phyloP scores from a whole-genome alignment of 2,329 filamentous ascomycete species.

The Pezicula neosporulosa region DNA sequence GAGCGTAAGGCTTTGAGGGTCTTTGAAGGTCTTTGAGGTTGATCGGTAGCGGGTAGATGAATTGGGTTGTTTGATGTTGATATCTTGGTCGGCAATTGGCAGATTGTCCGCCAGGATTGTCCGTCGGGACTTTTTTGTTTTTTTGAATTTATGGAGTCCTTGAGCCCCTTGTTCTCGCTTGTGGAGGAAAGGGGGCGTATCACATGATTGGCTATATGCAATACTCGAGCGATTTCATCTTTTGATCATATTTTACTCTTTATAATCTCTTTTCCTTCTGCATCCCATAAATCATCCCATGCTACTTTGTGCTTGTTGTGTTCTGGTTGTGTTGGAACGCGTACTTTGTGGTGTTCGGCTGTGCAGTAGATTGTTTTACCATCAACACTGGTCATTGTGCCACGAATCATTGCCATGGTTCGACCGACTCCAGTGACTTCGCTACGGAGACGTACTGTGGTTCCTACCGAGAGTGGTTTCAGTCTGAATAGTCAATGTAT shows the following conservation, averaged over 20 bases:
- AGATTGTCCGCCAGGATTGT: too few relatives aligned
- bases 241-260: slow-evolving; percentile 3
- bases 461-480: slow-evolving; percentile 21
- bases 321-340: slow-evolving; percentile 34
- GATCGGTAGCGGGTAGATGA: too few relatives aligned
- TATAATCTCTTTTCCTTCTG: slow-evolving; percentile 5
- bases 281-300: slow-evolving; percentile 41
- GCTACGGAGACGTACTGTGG: slow-evolving; percentile 38
- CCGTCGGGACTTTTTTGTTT: too few relatives aligned
- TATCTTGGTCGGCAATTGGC: too few relatives aligned
- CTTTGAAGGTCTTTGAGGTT: too few relatives aligned
- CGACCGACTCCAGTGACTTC: slow-evolving; percentile 42
- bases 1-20: too few relatives aligned
- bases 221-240: too few relatives aligned
- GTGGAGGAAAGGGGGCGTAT: too few relatives aligned
- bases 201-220: too few relatives aligned
- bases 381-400: slow-evolving; percentile 45
- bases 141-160: too few relatives aligned
- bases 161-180: too few relatives aligned
- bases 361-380: slow-evolving; percentile 44
- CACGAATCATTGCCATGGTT: slow-evolving; percentile 49
- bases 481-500: not conserved
- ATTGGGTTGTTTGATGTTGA: too few relatives aligned
- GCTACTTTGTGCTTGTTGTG: slow-evolving; percentile 34
- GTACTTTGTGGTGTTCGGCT: slow-evolving; percentile 50